These are phyloP conservation scores for Suillus hirtellus DNA, from an alignment of 768 basidiomycete species.

Conservation along the genomic window DNA sequence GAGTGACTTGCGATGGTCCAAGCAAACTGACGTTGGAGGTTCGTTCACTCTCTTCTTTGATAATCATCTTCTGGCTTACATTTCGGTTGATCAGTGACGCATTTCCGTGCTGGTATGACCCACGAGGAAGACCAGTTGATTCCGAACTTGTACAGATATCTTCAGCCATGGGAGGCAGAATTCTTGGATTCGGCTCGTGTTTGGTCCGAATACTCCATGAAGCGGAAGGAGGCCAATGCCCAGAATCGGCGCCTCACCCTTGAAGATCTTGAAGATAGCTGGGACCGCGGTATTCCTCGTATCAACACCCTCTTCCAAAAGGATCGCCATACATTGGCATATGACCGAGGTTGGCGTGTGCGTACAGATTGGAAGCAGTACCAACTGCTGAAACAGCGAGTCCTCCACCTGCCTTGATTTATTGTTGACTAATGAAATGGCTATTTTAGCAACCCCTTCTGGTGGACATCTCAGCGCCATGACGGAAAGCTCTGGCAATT, in stretches of 20 bases:
- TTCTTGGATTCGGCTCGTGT: constrained; percentile 98
- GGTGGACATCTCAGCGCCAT: constrained; percentile 98
- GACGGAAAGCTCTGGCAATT: constrained; percentile 96
- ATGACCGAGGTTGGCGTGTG: constrained; percentile 99
- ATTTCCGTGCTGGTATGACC: constrained; percentile 99
- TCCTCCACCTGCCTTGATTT: constrained; percentile 18
- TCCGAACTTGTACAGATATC: constrained; percentile 95
- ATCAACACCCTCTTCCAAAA: constrained; percentile 99
- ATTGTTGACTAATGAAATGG: constrained; percentile 6
- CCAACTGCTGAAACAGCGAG: constrained; percentile 86
- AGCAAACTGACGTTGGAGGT: constrained; percentile 96
- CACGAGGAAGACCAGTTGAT: constrained; percentile 95
- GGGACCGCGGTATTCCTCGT: constrained; percentile 97
- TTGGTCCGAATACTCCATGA: constrained; percentile 99
- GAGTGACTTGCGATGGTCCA: constrained; percentile 96
- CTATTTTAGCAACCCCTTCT: constrained; percentile 82
- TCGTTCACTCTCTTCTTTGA: constrained; percentile 16
- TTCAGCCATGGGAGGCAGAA: constrained; percentile 97
- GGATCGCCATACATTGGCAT: constrained; percentile 96
- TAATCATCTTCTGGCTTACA: neutral
- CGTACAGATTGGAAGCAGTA: constrained; percentile 99
- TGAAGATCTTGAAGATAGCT: constrained; percentile 97
- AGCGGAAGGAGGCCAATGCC: constrained; percentile 98
- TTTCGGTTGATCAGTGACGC: constrained; percentile 61
- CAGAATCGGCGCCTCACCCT: constrained; percentile 95